Conservation (phyloP, 2,329 filamentous ascomycete species). For the Xylaria sp. region DNA sequence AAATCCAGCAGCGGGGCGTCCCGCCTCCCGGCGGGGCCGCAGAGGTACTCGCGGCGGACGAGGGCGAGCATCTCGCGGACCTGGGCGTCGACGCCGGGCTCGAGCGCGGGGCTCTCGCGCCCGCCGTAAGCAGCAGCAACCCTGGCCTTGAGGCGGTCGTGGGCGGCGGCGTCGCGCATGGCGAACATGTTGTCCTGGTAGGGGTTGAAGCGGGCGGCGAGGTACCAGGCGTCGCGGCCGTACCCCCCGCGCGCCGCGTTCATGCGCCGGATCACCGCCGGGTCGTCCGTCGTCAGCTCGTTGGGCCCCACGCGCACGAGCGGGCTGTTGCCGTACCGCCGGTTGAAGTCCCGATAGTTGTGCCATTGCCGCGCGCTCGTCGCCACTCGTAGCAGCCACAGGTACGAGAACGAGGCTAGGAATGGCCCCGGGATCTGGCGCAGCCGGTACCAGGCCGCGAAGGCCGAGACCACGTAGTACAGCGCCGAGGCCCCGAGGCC, state of each 20-base stretch:
- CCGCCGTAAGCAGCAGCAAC: constrained; percentile 24
- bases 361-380: no score
- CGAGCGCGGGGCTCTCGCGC: constrained; percentile 23
- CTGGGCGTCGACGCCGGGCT: constrained; percentile 25
- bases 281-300: constrained; percentile 11
- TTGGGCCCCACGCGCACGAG: constrained; percentile 8
- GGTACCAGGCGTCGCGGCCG: constrained; percentile 24
- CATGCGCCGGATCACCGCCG: constrained; percentile 22
- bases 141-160: constrained; percentile 27
- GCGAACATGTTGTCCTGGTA: constrained; percentile 24
- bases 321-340: constrained; percentile 5
- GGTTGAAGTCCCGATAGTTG: not conserved
- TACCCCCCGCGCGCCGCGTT: constrained; percentile 16
- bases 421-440: constrained; percentile 7
- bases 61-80: constrained; percentile 17
- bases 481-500: no score
- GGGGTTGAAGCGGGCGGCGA: constrained; percentile 21
- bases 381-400: not conserved
- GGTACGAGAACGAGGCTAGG: constrained; percentile 2
- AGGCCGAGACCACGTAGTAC: not conserved
- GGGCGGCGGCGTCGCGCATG: constrained; percentile 14
- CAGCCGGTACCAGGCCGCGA: constrained; percentile 7
- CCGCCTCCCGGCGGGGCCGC: not conserved
- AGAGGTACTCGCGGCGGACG: constrained; percentile 24
- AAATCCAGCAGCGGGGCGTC: constrained; percentile 20